Base-by-base conservation (phyloP, 768 basidiomycete species). In the Boletus pseudopeckii region DNA sequence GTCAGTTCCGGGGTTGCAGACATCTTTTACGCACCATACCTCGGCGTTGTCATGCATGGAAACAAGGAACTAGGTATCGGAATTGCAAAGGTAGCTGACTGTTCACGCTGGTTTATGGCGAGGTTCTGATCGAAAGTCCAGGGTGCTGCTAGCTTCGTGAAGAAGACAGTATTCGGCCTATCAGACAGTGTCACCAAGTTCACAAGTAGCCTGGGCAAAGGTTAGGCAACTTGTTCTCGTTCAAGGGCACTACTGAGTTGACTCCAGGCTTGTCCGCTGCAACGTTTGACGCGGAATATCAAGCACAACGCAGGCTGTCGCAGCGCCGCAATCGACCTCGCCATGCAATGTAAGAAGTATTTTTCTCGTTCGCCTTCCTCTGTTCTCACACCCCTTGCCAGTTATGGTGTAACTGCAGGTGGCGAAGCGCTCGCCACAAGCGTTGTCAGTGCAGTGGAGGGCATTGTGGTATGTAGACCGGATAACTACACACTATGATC, bases 21-120 rank as follows among this genome's bases (percentile, higher is more conserved):
- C 69, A 95, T 98, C 60, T 98, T 99, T 77, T 97, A 98, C 60
- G 96, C 98, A 70, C 97, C 97, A 2, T 97, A 95, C 77, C 88
- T 94, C 53, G 95, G 95, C 33, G 90, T 95, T 30, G 89, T 99
- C 52, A 90, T 96, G 82, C 93, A 93, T 63, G 96, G 96, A 3
- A 96, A 95, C 71, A 88, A 85, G 64, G 96, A 98, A 53, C 72
- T 98, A 26, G 97, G 95, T 4, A 86, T 93, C 54, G 92, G 95
- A 20, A 91, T 98, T 53, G 95, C 95, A 7, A 93, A 97, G 78
- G 92, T 91, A 58, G 57, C 53, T 33, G 33, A 44, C 40, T 4
- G 8, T 43, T 39, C 15, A 26, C 37, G n/a, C 18, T 22, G 15
- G n/a, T 36, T 10, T 15, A 38, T 5, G 50, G 17, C 48, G 26